Base-by-base conservation (phyloP, 805 yeast species). In the Saccharomycopsis amapae region DNA sequence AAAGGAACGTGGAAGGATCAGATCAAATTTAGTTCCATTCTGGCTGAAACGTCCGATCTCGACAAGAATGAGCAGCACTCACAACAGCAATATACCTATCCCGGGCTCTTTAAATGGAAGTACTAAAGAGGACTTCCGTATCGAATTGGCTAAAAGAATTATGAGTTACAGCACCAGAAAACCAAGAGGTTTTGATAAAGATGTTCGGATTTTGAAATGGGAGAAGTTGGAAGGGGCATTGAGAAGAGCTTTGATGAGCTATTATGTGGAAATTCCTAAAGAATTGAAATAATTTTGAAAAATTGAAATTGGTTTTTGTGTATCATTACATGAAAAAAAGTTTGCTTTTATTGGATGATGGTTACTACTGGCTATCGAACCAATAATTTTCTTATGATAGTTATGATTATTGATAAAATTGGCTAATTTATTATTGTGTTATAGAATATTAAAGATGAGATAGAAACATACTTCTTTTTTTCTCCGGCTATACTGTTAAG, bases 171-270 rank as follows among this genome's bases (percentile, higher is more conserved):
- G 74, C 48, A 62, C 67, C 25, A 68, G 83, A 55, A 78, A 76
- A 54, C 85, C 85, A 23, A 66, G 85, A 54, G 83, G 83, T 1
- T 78, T 79, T 60, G 84, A 79, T 56, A 79, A 79, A 60, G 83
- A 78, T 54, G 82, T 79, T 31, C 62, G 84, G 38, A 78, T 79
- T 38, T 59, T 79, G 51, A 67, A 71, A 46, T 79, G 85, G 85
- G 75, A 71, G 42, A 75, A 71, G 50, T 63, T 79, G 45, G 70
- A 68, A 4, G 77, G 81, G 2, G 84, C 85, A 23, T 65, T 79
- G 48, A 69, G 65, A 57, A 69, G 85, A 57, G 85, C 84, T 5
- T 62, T 79, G 48, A 82, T 77, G 60, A 75, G 82, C 57, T 79
- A 79, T 56, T 79, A 77, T 55, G 76, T 75, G 12, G 80, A 76